Base-by-base conservation (phyloP, 176 grass and related monocot species). In the Ampelocalamus luodianensis region DNA sequence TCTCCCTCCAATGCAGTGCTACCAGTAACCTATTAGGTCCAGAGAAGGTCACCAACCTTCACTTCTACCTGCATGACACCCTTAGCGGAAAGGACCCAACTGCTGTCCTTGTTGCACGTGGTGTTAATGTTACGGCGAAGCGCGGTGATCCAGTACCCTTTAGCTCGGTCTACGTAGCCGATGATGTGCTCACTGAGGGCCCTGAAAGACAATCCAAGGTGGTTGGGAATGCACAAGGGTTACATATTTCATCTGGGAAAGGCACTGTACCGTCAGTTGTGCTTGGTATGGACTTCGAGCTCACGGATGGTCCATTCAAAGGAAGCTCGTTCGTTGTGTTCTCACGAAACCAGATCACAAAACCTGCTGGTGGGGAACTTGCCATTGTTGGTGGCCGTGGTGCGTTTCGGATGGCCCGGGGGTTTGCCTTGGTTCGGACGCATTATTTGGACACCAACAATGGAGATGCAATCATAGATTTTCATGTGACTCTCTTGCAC, bases 31-130 rank as follows among this genome's bases (percentile, higher is more conserved):
- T 1, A 55, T 20, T 83, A 4, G 66, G 78, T 5, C 34, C 1
- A 1, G 89, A 67, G 90, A 92, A 84, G 65, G 9, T 72, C 7
- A 94, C 92, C 29, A 38, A 62, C 3, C 68, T 94, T 2, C 89
- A 3, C 79, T 94, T 94, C 83, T 94, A 66, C 86, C 83, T 94
- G 68, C 89, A 91, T 10, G 92, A 89, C 92, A 88, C 49, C 51
- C 63, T 90, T 8, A 46, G 79, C 79, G 92, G 86, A 0, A 44
- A 72, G 24, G 67, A 86, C 55, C 88, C 92, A 17, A 68, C 8
- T 10, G 88, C 88, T 1, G 88, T 90, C 12, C 38, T 67, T 0
- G 81, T 87, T 0, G 88, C 82, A 0, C 88, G 15, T 10, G 77
- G 3, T 20, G 82, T 34, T 12, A 5, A 3, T 1, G 51, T 2